These are phyloP conservation scores for Pseudozyma thailandica DNA, from an alignment of 1,284 basidiomycete species.

Conservation along the genomic window DNA sequence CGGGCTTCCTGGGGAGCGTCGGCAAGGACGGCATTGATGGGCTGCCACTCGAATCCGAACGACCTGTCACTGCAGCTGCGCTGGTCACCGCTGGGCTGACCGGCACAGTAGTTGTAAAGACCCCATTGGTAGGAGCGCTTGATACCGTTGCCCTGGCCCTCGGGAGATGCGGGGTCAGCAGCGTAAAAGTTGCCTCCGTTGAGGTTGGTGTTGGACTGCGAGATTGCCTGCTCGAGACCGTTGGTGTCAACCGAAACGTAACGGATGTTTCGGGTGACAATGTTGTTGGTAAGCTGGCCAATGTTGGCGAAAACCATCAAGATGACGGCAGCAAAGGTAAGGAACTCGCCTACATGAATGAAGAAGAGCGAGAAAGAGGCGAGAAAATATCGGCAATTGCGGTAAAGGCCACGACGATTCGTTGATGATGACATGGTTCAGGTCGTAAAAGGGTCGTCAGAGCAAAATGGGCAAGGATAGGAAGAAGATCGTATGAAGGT, in stretches of 20 bases:
- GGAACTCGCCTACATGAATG: slow-evolving; percentile 59
- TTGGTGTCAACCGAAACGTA: slow-evolving; percentile 46
- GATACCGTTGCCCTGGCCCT: slow-evolving; percentile 42
- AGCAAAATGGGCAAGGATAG: background rate
- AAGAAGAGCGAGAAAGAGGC: slow-evolving; percentile 24
- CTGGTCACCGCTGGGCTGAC: slow-evolving; percentile 14
- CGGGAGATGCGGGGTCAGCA: slow-evolving; percentile 26
- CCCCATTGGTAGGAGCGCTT: slow-evolving; percentile 57
- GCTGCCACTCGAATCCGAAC: slow-evolving; percentile 57
- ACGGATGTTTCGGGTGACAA: slow-evolving; percentile 64
- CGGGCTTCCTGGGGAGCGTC: slow-evolving; percentile 33
- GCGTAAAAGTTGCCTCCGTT: slow-evolving; percentile 47
- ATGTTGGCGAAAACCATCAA: slow-evolving; percentile 63
- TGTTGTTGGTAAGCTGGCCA: slow-evolving; percentile 63
- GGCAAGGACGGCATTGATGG: slow-evolving; percentile 34
- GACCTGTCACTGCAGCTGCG: slow-evolving; percentile 34
- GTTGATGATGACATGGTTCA: slow-evolving; percentile 5
- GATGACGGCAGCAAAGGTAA: slow-evolving; percentile 62
- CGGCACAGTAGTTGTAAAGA: slow-evolving; percentile 60
- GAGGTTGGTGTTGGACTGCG: slow-evolving; percentile 10
- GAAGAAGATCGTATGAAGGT: background rate
- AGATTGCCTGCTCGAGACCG: slow-evolving; percentile 37
- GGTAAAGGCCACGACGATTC: background rate
- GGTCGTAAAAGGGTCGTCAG: slow-evolving; percentile 1
- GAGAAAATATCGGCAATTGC: slow-evolving; percentile 19